phyloP scores from a whole-genome alignment of 2,329 filamentous ascomycete species.

The Fusarium luffae region DNA sequence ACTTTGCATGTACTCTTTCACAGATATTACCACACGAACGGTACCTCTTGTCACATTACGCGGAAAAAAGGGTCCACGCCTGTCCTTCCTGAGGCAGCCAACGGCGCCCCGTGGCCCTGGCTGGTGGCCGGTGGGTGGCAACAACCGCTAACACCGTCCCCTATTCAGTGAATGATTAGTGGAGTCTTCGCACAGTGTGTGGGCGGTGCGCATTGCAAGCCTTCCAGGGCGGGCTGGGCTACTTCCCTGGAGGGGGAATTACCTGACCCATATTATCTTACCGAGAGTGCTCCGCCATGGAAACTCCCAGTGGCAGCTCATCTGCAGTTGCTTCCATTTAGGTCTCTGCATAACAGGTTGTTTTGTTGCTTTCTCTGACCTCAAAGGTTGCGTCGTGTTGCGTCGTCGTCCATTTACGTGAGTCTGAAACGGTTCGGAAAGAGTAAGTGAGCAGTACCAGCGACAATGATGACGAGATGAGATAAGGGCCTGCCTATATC shows the following conservation, averaged over 20 bases:
- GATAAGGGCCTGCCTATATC: conserved; percentile 30
- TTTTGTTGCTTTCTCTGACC: conserved; percentile 5
- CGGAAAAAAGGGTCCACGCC: conserved; percentile 18
- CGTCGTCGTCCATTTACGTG: conserved; percentile 24
- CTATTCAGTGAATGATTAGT: conserved; percentile 43
- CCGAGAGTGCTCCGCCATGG: conserved; percentile 40
- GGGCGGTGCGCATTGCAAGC: conserved; percentile 32
- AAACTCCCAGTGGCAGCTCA: conserved; percentile 36
- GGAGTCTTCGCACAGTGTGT: conserved; percentile 27
- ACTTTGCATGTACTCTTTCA: conserved; percentile 37
- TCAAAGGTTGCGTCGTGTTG: conserved; percentile 18
- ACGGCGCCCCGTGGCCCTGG: conserved; percentile 33
- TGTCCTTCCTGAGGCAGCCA: conserved; percentile 45
- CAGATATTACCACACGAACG: conserved; percentile 9
- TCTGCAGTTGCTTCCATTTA: conserved; percentile 23
- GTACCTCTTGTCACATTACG: conserved; percentile 32
- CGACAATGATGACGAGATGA: conserved; percentile 41
- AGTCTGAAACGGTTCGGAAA: conserved; percentile 28
- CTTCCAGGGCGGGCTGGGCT: conserved; percentile 2
- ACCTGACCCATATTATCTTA: conserved; percentile 44
- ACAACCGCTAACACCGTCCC: conserved; percentile 41
- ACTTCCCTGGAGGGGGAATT: conserved; percentile 30
- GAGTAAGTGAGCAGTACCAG: conserved; percentile 21
- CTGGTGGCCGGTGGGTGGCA: conserved; percentile 40
- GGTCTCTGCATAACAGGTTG: not conserved